Conservation (phyloP, 768 basidiomycete species). For the Boletus insuetus region DNA sequence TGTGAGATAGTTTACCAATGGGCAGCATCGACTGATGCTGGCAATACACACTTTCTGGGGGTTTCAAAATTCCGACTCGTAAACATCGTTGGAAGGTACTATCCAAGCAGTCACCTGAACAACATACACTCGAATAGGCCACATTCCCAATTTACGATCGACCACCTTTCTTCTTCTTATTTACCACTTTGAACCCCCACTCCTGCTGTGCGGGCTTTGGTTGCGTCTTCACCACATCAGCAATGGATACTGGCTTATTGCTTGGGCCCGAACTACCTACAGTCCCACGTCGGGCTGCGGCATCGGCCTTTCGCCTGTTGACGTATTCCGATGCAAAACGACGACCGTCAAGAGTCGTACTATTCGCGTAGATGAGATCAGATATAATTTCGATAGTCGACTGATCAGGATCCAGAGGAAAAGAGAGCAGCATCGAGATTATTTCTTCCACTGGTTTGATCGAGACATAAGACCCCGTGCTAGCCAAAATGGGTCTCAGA, state of each 20-base stretch:
- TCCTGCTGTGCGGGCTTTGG: conserved; percentile 74
- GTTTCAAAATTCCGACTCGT: background rate
- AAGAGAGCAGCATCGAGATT: conserved; percentile 90
- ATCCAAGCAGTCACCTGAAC: conserved; percentile 25
- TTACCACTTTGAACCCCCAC: conserved; percentile 92
- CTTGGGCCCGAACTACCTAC: conserved; percentile 31
- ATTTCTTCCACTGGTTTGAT: conserved; percentile 83
- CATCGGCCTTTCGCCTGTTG: conserved; percentile 82
- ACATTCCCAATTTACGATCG: conserved; percentile 39
- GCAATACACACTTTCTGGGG: too few species aligned
- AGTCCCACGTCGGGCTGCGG: conserved; percentile 49
- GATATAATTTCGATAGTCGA: conserved; percentile 89
- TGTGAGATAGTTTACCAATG: too few species aligned
- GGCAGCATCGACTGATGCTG: too few species aligned
- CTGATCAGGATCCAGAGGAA: conserved; percentile 85
- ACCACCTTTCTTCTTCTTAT: conserved; percentile 90
- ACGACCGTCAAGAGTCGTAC: conserved; percentile 91
- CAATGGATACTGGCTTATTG: conserved; percentile 67
- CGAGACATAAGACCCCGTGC: conserved; percentile 17
- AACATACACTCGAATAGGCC: conserved; percentile 6
- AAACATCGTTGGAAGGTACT: conserved; percentile 7
- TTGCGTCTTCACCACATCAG: conserved; percentile 87
- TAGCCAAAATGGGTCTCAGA: background rate
- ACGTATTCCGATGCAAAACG: conserved; percentile 94
- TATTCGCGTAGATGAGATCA: conserved; percentile 92